phyloP scores from a whole-genome alignment of 768 basidiomycete species.

The Calocybe cyanea region DNA sequence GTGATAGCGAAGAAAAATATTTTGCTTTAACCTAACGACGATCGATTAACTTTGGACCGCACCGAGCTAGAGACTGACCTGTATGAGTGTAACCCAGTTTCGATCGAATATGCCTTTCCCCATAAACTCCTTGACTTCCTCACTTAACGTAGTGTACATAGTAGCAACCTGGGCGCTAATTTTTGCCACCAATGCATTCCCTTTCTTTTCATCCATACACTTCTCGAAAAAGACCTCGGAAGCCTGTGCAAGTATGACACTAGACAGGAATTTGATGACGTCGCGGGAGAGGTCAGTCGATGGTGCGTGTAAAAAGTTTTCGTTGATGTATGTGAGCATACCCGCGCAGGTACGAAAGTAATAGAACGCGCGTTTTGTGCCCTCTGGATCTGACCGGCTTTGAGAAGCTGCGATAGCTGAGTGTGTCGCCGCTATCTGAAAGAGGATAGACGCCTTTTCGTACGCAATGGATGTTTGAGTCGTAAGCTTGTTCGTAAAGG shows the following conservation, averaged over 20 bases:
- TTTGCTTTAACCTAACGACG: constrained; percentile 83
- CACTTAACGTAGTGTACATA: constrained; percentile 78
- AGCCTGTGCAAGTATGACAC: constrained; percentile 88
- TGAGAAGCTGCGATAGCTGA: constrained; percentile 87
- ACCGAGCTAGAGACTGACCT: constrained; percentile 40
- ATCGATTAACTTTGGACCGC: neutral
- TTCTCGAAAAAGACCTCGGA: constrained; percentile 97
- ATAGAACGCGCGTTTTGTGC: constrained; percentile 89
- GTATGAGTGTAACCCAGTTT: constrained; percentile 87
- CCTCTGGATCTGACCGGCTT: constrained; percentile 85
- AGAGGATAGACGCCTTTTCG: constrained; percentile 96
- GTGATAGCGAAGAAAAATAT: constrained; percentile 79
- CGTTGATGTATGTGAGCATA: constrained; percentile 98
- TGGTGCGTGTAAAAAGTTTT: constrained; percentile 98
- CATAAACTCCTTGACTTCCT: constrained; percentile 95
- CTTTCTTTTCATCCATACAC: constrained; percentile 89
- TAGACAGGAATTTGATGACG: constrained; percentile 88
- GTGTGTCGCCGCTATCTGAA: constrained; percentile 93
- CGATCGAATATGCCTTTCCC: constrained; percentile 94
- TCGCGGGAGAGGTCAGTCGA: constrained; percentile 93
- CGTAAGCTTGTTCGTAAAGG: constrained; percentile 90
- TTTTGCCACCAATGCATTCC: constrained; percentile 71
- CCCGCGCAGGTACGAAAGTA: constrained; percentile 89
- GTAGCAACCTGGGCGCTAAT: constrained; percentile 78
- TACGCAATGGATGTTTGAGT: constrained; percentile 96